A percentile compares a stretch with the other conserved stretches of the same genome.
These are phyloP conservation scores for Linum tenue DNA, from an alignment of 345 rosid species.

Conservation along the genomic window DNA sequence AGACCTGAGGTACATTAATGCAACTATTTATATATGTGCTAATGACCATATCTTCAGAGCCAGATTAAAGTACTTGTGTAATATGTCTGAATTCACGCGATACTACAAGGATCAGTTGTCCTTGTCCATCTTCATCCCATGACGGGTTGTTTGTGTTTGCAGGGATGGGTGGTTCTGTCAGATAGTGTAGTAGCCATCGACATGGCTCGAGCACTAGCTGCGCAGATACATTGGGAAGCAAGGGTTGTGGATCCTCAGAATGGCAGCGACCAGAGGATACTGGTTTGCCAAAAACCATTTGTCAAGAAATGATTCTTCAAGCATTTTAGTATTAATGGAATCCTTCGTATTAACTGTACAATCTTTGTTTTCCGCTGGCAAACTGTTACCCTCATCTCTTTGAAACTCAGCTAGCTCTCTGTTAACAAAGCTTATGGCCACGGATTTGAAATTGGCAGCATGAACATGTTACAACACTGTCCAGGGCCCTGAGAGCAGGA, in stretches of 20 bases:
- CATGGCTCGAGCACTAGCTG: constrained; percentile 64
- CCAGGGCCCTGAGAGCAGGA: neutral
- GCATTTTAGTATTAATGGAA: constrained; percentile 5
- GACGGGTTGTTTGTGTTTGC: constrained; percentile 1
- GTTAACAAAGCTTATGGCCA: neutral
- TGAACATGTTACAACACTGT: neutral
- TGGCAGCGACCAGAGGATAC: constrained; percentile 90
- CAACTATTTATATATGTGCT: no score
- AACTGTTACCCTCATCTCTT: neutral
- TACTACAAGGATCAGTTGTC: no score
- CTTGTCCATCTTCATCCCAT: neutral
- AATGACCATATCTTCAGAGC: no score
- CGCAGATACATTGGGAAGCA: constrained; percentile 95
- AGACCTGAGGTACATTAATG: constrained; percentile 75
- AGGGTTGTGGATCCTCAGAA: constrained; percentile 89
- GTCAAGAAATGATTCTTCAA: constrained; percentile 50
- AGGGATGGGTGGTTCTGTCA: constrained; percentile 89
- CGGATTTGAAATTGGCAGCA: neutral
- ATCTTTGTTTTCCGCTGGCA: constrained; percentile 31
- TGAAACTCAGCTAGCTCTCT: neutral
- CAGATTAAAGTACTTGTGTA: no score
- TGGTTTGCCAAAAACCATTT: constrained; percentile 92
- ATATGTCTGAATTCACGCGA: no score
- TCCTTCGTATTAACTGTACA: constrained; percentile 16
- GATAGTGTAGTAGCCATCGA: constrained; percentile 74